phyloP scores from a whole-genome alignment of 345 rosid genomes.

The Acer campestre region DNA sequence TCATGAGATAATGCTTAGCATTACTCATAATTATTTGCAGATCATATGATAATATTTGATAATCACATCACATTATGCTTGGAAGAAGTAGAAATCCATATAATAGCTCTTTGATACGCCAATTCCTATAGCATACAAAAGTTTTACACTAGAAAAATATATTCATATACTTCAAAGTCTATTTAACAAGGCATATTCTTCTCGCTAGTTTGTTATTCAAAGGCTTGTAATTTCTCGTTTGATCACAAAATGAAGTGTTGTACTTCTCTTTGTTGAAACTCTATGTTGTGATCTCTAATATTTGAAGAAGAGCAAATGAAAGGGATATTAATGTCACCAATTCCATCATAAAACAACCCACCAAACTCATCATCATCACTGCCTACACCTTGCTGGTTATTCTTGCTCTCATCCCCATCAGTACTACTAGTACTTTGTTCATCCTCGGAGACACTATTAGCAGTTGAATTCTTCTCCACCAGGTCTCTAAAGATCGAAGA shows the following conservation, averaged over 20 bases:
- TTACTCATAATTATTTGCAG: too few relatives aligned
- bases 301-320: slow-evolving; percentile 33
- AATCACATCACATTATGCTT: too few relatives aligned
- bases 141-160: too few relatives aligned
- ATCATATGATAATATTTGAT: too few relatives aligned
- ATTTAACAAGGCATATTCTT: neutral
- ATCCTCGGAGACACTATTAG: slow-evolving; percentile 26
- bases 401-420: slow-evolving; percentile 38
- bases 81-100: too few relatives aligned
- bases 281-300: slow-evolving; percentile 21
- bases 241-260: slow-evolving; percentile 34
- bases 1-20: too few relatives aligned
- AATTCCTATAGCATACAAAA: too few relatives aligned
- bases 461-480: slow-evolving; percentile 51
- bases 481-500: slow-evolving; percentile 60
- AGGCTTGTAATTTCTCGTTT: neutral
- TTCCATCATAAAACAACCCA: slow-evolving; percentile 38
- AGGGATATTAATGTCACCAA: slow-evolving; percentile 27
- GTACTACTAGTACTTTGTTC: slow-evolving; percentile 13
- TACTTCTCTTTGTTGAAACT: slow-evolving; percentile 34
- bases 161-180: too few relatives aligned
- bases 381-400: slow-evolving; percentile 25
- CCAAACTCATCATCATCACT: slow-evolving; percentile 48
- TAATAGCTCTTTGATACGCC: too few relatives aligned
- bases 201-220: neutral